Evolutionary conservation across 2,329 filamentous ascomycete species (phyloP), one percentile per base, ranked within the genome.

Genomic region (Colletotrichum caudatum): DNA sequence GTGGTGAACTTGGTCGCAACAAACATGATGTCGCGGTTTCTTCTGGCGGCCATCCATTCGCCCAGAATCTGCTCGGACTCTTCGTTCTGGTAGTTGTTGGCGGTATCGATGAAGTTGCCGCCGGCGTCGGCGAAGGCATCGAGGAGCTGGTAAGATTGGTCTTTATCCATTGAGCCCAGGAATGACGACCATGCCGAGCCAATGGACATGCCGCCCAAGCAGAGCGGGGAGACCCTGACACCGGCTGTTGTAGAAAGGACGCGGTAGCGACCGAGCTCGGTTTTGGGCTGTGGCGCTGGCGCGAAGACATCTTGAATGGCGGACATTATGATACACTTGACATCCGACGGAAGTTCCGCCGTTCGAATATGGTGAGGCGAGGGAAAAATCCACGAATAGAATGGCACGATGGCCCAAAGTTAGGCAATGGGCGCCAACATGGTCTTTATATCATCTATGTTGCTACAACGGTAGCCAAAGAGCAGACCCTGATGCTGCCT

Each of bases 51-150:
- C 81, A 89, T 85, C 87, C 87, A 91, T 74, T 90, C 87, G 23
- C 89, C 89, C 23, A 91, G 76, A 84, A 85, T 89, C 16, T 69
- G 75, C 74, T 91, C 89, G 0, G 87, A 90, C 75, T 91, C 80
- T 64, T 87, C 88, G 70, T 85, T 75, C 75, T 90, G 86, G 78
- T 91, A 91, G 74, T 83, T 84, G 80, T 86, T 88, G 75, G 87
- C 80, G 0, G 89, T 92, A 78, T 93, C 91, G 77, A 92, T 90
- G 78, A 92, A 91, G 80, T 92, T 92, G 18, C 91, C 90, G 5
- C 90, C 90, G 0, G 84, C 81, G 20, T 83, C 82, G 64, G 82
- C 84, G 79, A 85, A 92, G 67, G 83, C 84, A 74, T 91, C 89
- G 1, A 92, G 82, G 5, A 92, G 82, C 60, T 84, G 82, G 76